Conservation (phyloP, 2,329 filamentous ascomycete genomes). For the Xylaria sp. region DNA sequence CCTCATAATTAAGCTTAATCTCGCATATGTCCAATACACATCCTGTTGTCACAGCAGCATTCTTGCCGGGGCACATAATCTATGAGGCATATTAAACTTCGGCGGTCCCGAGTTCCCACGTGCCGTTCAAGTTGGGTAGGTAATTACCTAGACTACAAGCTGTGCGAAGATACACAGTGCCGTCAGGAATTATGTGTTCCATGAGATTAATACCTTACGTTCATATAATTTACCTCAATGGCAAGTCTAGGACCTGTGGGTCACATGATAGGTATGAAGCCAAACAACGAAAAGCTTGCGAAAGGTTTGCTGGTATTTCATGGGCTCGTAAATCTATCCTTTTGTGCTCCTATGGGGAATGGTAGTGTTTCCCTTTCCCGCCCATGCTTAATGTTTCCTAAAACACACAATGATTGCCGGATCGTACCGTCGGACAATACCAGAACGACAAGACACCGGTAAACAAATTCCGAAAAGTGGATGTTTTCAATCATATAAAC, state of each 20-base stretch:
- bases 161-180: slow-evolving; percentile 1
- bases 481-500: slow-evolving; percentile 34
- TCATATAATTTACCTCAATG: not conserved
- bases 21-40: not conserved
- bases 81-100: not conserved
- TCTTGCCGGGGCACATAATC: too few species aligned
- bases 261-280: not conserved
- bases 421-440: not conserved
- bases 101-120: not conserved
- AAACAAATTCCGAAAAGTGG: slow-evolving; percentile 15
- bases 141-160: too few species aligned
- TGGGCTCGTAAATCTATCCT: slow-evolving; percentile 39
- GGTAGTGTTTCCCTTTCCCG: slow-evolving; percentile 16
- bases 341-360: slow-evolving; percentile 26
- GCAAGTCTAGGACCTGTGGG: not conserved
- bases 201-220: too few species aligned
- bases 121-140: not conserved
- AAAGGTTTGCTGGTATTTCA: slow-evolving; percentile 27
- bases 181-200: too few species aligned
- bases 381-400: slow-evolving; percentile 19
- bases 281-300: slow-evolving; percentile 5
- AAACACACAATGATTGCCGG: slow-evolving; percentile 32
- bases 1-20: slow-evolving; percentile 2
- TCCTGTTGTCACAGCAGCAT: not conserved
- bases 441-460: slow-evolving; percentile 8